Conservation (phyloP, 2,329 filamentous ascomycete genomes). For the Coniella lustricola region DNA sequence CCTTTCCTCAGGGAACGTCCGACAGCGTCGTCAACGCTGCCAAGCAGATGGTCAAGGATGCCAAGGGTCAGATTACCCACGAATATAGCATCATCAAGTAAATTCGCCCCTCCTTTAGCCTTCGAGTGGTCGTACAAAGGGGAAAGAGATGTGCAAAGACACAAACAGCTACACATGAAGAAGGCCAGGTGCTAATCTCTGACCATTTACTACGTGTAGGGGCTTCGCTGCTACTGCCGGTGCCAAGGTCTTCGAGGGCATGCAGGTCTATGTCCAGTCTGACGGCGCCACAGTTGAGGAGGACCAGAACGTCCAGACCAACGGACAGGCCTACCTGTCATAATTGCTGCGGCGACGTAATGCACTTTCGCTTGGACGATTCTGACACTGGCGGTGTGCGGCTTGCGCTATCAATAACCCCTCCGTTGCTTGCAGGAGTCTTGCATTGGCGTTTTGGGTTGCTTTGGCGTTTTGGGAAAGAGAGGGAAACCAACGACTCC, state of each 20-base stretch:
- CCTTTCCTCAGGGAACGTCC: constrained; percentile 64
- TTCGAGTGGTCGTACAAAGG: too few species aligned
- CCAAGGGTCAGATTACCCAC: constrained; percentile 73
- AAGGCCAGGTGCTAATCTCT: background rate
- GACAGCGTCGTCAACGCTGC: constrained; percentile 61
- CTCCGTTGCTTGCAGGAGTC: too few species aligned
- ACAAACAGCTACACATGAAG: too few species aligned
- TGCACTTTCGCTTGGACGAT: background rate
- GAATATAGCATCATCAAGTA: constrained; percentile 64
- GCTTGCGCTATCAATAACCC: too few species aligned
- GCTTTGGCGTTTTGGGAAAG: too few species aligned
- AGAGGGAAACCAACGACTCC: too few species aligned
- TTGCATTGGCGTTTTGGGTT: too few species aligned
- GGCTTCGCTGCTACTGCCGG: constrained; percentile 73
- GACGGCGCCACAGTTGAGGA: constrained; percentile 67
- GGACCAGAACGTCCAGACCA: constrained; percentile 58
- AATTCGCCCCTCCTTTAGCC: constrained; percentile 25
- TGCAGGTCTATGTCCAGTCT: constrained; percentile 54
- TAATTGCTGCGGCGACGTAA: constrained; percentile 15
- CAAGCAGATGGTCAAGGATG: constrained; percentile 61
- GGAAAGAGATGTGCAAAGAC: too few species aligned
- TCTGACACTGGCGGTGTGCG: background rate
- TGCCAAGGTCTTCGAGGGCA: constrained; percentile 57
- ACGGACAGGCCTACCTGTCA: background rate
- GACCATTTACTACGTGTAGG: constrained; percentile 35